phyloP scores from a whole-genome alignment of 1,284 basidiomycete species.

The Tilletia walkeri region DNA sequence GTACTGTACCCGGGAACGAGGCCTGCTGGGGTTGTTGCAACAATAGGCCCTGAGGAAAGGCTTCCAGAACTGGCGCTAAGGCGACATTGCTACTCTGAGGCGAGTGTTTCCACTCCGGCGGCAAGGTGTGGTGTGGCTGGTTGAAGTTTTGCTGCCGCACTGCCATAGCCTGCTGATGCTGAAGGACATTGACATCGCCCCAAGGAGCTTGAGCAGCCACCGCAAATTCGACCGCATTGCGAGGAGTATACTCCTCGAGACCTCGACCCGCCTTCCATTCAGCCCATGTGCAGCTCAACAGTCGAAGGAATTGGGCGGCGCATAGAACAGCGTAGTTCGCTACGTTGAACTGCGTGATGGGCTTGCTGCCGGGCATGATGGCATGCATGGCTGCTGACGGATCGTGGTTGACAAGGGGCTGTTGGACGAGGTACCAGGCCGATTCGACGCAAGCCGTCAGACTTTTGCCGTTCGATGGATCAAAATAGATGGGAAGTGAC shows the following conservation, averaged over 20 bases:
- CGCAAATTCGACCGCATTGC: slow-evolving; percentile 14
- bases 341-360: slow-evolving; percentile 2
- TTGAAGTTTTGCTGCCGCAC: not conserved
- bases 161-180: not conserved
- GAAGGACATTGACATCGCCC: slow-evolving; percentile 1
- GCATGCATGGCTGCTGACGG: not conserved
- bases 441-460: slow-evolving; percentile 23
- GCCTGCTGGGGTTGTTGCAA: too few relatives aligned
- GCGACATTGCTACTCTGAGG: not conserved
- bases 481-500: slow-evolving; percentile 1
- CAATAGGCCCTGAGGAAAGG: too few relatives aligned
- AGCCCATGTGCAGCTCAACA: slow-evolving; percentile 14
- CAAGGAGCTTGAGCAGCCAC: slow-evolving; percentile 10
- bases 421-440: slow-evolving; percentile 21
- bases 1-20: too few relatives aligned
- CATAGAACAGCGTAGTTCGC: slow-evolving; percentile 10
- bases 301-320: slow-evolving; percentile 17
- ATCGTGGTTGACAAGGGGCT: slow-evolving; percentile 16
- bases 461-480: not conserved
- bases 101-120: not conserved
- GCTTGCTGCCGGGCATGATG: not conserved
- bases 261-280: slow-evolving; percentile 1
- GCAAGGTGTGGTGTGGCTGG: not conserved
- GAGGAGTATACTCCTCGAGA: not conserved
- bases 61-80: not conserved